Percentiles rank a stretch among this genome's conserved stretches.
These are phyloP conservation scores for Pichia gijzeniarum DNA, from an alignment of 805 yeast species.

Conservation along the genomic window DNA sequence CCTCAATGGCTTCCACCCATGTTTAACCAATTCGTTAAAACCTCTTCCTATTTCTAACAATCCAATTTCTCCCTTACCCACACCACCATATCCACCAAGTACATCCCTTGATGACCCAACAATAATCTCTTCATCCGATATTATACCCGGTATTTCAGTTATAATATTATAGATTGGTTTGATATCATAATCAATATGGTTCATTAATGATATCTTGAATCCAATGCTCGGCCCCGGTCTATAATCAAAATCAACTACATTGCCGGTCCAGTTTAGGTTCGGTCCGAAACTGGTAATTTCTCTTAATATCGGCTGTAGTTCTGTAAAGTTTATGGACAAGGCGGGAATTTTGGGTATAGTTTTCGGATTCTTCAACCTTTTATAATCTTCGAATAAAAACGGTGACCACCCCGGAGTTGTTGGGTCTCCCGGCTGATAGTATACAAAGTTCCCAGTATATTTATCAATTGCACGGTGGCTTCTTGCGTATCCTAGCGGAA, in stretches of 20 bases:
- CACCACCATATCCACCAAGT: slow-evolving; percentile 45
- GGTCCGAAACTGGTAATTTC: slow-evolving; percentile 34
- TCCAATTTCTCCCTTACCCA: slow-evolving; percentile 44
- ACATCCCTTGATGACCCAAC: slow-evolving; percentile 53
- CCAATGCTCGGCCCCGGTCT: slow-evolving; percentile 40
- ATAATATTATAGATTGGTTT: slow-evolving; percentile 43
- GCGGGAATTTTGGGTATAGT: slow-evolving; percentile 49
- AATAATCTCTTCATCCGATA: slow-evolving; percentile 44
- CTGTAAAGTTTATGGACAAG: slow-evolving; percentile 41
- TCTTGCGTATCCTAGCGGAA: slow-evolving; percentile 63
- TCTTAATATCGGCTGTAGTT: slow-evolving; percentile 36
- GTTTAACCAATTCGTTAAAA: slow-evolving; percentile 35
- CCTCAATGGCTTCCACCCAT: slow-evolving; percentile 41
- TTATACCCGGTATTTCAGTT: slow-evolving; percentile 51
- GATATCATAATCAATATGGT: slow-evolving; percentile 36
- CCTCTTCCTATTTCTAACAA: slow-evolving; percentile 50
- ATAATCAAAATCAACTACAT: slow-evolving; percentile 37
- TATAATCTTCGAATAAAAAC: slow-evolving; percentile 30
- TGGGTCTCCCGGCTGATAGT: slow-evolving; percentile 69
- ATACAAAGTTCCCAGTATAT: slow-evolving; percentile 52
- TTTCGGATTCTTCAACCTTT: slow-evolving; percentile 33
- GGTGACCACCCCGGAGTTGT: slow-evolving; percentile 71
- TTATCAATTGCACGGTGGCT: slow-evolving; percentile 55
- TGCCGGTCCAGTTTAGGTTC: slow-evolving; percentile 34
- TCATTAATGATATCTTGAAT: slow-evolving; percentile 33